Base-by-base conservation (phyloP, 768 basidiomycete species). In the Naganishia randhawae region DNA sequence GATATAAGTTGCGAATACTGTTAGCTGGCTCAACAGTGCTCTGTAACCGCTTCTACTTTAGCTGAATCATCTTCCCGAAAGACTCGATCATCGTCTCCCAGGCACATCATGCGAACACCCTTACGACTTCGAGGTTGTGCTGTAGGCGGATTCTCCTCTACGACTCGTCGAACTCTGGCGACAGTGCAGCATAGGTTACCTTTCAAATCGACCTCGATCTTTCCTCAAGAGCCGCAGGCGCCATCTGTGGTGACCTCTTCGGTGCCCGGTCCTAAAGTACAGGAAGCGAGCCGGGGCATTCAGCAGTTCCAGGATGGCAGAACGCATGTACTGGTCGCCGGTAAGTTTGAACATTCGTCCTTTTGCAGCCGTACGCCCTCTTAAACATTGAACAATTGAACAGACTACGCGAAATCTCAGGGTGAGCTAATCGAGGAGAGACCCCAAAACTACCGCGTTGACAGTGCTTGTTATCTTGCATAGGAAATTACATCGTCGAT, bases 401-500 rank as follows among this genome's bases (percentile, higher is more conserved):
- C 11, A 48, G 45, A 48, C 45, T 48, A 48, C 25, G 19, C 45
- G n/a, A 48, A 48, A 22, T 48, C 45, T 48, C 45, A 48, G 25
- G 45, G 45, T 48, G 45, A 22, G 45, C 50, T 54, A 25, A n/a
- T 65, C 68, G 1, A 16, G 6, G 25, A 17, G 27, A n/a, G 1
- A 45, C 63, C 42, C n/a, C 65, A 67, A 42, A 68, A 71, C 19
- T n/a, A 48, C 22, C 50, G 70, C 1, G 67, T 68, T 19, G 62
- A 73, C 45, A 51, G 29, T 0, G 65, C 42, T 45, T 9, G 17
- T 22, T 35, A 50, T 50, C 14, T 35, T 19, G 0, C n/a, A 5
- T 66, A 71, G 75, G 80, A 11, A 83, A 83, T 73, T 83, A 78
- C 72, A 48, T 83, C 6, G 76, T 77, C 25, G 82, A 83, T 64